A percentile compares a stretch with the other conserved stretches of the same genome.
phyloP scores from a whole-genome alignment of 306 rosid species.

The Vicia villosa region DNA sequence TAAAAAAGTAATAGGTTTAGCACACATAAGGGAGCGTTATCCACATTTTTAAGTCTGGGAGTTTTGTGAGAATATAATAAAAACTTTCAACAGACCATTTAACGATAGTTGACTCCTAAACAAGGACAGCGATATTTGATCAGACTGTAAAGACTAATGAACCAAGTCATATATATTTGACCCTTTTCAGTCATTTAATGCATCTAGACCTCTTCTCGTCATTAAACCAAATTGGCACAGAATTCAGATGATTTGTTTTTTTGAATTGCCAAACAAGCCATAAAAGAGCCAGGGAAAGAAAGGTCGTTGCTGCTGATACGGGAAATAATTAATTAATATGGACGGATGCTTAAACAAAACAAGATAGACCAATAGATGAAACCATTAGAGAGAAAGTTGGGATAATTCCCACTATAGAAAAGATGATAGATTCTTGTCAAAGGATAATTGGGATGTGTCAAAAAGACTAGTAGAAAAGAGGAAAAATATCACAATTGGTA shows the following conservation, averaged over 20 bases:
- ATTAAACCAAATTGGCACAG: neutral
- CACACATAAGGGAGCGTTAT: neutral
- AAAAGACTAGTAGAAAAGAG: neutral
- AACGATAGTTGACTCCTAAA: too few species aligned
- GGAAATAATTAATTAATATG: neutral
- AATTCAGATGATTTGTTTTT: neutral
- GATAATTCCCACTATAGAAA: neutral
- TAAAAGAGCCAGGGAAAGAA: neutral
- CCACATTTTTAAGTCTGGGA: neutral
- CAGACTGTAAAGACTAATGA: slow-evolving; percentile 1
- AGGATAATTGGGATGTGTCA: neutral
- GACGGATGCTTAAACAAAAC: neutral
- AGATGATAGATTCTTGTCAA: neutral
- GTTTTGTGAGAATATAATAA: slow-evolving; percentile 1
- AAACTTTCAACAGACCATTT: too few species aligned
- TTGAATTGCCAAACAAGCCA: neutral
- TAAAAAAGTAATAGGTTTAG: slow-evolving; percentile 5
- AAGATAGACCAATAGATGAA: neutral
- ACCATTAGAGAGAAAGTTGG: neutral
- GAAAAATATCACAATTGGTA: neutral
- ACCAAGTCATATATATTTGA: neutral
- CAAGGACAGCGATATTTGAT: too few species aligned
- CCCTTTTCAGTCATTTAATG: neutral
- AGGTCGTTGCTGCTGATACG: neutral
- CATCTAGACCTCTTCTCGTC: neutral